These are phyloP conservation scores for Malassezia obtusa DNA, from an alignment of 1,284 basidiomycete genomes.

Conservation along the genomic window DNA sequence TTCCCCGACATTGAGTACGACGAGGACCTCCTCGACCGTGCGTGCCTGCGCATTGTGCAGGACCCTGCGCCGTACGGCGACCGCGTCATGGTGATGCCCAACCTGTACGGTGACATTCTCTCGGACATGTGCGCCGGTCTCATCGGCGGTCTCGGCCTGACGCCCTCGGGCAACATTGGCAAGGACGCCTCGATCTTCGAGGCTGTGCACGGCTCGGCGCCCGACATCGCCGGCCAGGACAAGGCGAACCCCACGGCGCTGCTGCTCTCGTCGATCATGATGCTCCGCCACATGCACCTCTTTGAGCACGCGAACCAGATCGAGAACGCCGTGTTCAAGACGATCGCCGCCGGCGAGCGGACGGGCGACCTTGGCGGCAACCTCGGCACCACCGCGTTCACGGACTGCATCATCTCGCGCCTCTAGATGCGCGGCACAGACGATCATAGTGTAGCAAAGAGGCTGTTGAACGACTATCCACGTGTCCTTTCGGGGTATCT, in stretches of 20 bases:
- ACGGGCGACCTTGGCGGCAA: slow-evolving; percentile 42
- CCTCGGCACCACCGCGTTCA: slow-evolving; percentile 44
- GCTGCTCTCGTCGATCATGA: slow-evolving; percentile 88
- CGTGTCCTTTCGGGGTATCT: background rate
- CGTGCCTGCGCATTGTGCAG: slow-evolving; percentile 70
- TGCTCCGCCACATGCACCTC: slow-evolving; percentile 80
- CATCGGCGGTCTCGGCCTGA: slow-evolving; percentile 93
- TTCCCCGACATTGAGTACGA: slow-evolving; percentile 89
- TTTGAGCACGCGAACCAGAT: slow-evolving; percentile 77
- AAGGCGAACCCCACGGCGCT: slow-evolving; percentile 97
- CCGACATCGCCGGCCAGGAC: slow-evolving; percentile 59
- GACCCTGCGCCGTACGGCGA: slow-evolving; percentile 89
- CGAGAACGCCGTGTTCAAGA: slow-evolving; percentile 62
- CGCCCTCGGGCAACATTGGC: slow-evolving; percentile 96
- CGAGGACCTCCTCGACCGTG: slow-evolving; percentile 93
- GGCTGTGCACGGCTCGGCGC: slow-evolving; percentile 75
- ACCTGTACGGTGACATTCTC: slow-evolving; percentile 92
- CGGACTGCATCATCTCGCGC: slow-evolving; percentile 34
- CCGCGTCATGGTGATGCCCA: slow-evolving; percentile 99
- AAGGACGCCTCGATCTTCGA: slow-evolving; percentile 98
- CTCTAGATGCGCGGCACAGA: slow-evolving; percentile 12
- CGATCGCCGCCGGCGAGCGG: slow-evolving; percentile 37
- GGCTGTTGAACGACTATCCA: too few species aligned
- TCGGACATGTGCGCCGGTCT: slow-evolving; percentile 99
- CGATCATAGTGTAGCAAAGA: background rate